Evolutionary conservation across 2,329 filamentous ascomycete species (phyloP).

Genomic region (Claviceps monticola): DNA sequence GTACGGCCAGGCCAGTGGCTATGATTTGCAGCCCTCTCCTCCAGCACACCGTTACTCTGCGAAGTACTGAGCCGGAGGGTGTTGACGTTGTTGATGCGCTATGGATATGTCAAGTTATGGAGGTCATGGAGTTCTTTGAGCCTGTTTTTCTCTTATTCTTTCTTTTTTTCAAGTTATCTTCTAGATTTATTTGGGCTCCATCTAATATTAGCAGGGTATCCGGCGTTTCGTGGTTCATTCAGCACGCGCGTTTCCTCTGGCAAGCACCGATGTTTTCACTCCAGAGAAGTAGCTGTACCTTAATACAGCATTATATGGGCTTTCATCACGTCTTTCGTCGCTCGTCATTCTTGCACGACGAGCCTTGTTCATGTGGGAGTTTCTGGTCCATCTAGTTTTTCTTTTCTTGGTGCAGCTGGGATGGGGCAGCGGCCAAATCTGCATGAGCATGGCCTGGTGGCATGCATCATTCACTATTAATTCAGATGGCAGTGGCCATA

Average conservation of each 20-base stretch:
- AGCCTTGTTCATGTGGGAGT: neutral
- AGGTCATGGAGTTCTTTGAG: neutral
- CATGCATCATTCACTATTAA: no score
- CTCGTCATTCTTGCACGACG: neutral
- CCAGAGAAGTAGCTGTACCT: no score
- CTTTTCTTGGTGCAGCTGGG: neutral
- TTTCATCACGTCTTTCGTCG: no score
- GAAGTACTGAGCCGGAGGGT: constrained; percentile 25
- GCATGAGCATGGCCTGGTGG: neutral
- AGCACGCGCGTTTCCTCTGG: neutral
- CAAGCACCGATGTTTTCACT: neutral
- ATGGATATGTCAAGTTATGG: neutral
- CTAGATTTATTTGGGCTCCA: neutral
- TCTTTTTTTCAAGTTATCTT: neutral
- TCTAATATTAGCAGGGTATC: neutral
- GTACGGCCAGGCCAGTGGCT: constrained; percentile 41
- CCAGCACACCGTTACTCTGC: constrained; percentile 28
- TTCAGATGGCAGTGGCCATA: neutral
- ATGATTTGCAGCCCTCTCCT: constrained; percentile 38
- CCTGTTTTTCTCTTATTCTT: neutral
- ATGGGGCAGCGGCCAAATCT: neutral
- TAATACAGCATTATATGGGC: neutral
- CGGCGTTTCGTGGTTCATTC: neutral
- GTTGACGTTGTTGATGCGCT: constrained; percentile 2
- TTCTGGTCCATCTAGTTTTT: neutral